Conservation (phyloP, 805 yeast genomes). For the Nakazawaea laoshanensis region DNA sequence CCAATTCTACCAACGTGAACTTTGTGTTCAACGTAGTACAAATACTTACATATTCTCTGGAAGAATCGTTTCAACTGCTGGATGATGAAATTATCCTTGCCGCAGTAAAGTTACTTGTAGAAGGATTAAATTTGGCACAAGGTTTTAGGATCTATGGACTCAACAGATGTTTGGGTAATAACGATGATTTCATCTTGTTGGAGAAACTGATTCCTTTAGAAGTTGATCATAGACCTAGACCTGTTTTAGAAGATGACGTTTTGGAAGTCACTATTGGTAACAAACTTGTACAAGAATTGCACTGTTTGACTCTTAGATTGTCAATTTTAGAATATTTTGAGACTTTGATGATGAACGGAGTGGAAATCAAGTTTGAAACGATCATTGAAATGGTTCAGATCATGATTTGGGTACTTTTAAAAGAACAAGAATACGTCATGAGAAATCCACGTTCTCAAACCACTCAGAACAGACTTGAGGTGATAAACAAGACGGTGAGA, state of each 20-base stretch:
- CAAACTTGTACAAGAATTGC: conserved; percentile 31
- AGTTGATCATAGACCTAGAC: conserved; percentile 13
- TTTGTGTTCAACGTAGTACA: conserved; percentile 45
- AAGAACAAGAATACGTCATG: conserved; percentile 38
- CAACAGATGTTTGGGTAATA: conserved; percentile 46
- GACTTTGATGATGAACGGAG: conserved; percentile 23
- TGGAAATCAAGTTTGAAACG: conserved; percentile 15
- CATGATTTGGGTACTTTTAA: conserved; percentile 33
- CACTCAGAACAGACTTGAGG: conserved; percentile 26
- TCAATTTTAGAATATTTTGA: conserved; percentile 43
- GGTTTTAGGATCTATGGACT: conserved; percentile 44
- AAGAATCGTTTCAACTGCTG: not conserved
- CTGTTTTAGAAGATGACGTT: conserved; percentile 18
- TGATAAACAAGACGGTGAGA: conserved; percentile 31
- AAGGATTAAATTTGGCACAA: conserved; percentile 30
- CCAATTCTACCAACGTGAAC: conserved; percentile 45
- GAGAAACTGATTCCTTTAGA: conserved; percentile 30
- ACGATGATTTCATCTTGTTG: conserved; percentile 31
- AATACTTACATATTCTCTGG: conserved; percentile 36
- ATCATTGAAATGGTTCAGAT: conserved; percentile 27
- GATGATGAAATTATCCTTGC: conserved; percentile 8
- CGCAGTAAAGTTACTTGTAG: conserved; percentile 19
- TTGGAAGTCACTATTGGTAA: conserved; percentile 13
- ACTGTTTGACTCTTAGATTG: conserved; percentile 32
- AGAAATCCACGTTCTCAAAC: conserved; percentile 35